Conservation (phyloP, 352 stramenopile species). For the Phytophthora multivora region DNA sequence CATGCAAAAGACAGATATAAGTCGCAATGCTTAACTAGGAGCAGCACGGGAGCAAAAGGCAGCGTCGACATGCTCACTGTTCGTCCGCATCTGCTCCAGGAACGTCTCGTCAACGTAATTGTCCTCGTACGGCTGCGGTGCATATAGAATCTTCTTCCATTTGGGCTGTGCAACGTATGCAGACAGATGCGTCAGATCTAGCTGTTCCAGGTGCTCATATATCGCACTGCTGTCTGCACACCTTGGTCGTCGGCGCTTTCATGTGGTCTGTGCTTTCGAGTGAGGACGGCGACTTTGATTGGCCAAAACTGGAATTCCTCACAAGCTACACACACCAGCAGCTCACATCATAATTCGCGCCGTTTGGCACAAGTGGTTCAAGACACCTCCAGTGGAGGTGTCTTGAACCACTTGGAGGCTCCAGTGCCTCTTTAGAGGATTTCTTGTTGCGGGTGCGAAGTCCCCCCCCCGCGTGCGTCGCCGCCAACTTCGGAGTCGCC, state of each 20-base stretch:
- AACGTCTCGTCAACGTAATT: slow-evolving; percentile 92
- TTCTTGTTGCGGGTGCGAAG: too few species aligned
- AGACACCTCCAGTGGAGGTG: too few species aligned
- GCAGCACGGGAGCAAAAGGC: neutral
- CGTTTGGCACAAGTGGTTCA: too few species aligned
- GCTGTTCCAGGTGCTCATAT: neutral
- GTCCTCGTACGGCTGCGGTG: slow-evolving; percentile 87
- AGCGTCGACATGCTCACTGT: slow-evolving; percentile 49
- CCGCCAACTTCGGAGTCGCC: too few species aligned
- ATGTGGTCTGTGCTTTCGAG: neutral
- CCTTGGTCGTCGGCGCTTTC: slow-evolving; percentile 16
- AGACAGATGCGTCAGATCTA: slow-evolving; percentile 2
- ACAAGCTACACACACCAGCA: too few species aligned
- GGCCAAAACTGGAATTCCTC: neutral
- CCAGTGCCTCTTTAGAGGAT: too few species aligned
- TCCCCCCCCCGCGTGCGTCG: too few species aligned
- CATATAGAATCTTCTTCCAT: slow-evolving; percentile 91
- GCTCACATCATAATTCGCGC: neutral
- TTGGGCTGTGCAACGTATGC: slow-evolving; percentile 15
- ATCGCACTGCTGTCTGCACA: neutral
- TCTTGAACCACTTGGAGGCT: too few species aligned
- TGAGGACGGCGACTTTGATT: neutral
- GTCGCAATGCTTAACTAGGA: neutral
- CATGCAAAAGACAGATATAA: neutral
- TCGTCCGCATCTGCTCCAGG: slow-evolving; percentile 90